phyloP scores from a whole-genome alignment of 768 basidiomycete genomes.

The Trametes coccinea region DNA sequence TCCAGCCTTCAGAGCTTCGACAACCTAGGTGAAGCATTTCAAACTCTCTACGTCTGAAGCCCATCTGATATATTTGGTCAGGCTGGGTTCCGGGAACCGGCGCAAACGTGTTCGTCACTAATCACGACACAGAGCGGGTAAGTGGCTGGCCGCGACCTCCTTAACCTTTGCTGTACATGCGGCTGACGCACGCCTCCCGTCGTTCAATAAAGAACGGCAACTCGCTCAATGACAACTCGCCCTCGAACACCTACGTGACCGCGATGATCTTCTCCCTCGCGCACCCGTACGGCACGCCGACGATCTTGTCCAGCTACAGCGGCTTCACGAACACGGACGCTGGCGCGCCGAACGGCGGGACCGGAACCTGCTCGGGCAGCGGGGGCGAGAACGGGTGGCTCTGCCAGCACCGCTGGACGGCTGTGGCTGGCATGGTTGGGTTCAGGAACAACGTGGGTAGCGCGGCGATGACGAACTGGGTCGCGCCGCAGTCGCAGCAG shows the following conservation, averaged over 20 bases:
- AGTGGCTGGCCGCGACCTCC: conserved; percentile 8
- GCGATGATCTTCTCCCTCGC: conserved; percentile 67
- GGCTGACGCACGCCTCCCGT: neutral
- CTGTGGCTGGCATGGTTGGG: conserved; percentile 59
- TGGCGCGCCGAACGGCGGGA: conserved; percentile 62
- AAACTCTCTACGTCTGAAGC: neutral
- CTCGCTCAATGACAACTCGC: conserved; percentile 59
- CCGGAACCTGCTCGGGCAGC: conserved; percentile 51
- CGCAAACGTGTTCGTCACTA: conserved; percentile 67
- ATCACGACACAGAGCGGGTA: conserved; percentile 69
- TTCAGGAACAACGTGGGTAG: conserved; percentile 61
- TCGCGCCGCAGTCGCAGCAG: conserved; percentile 54
- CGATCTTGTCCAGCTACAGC: conserved; percentile 58
- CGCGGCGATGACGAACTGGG: conserved; percentile 55
- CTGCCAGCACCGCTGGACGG: conserved; percentile 63
- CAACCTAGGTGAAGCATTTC: conserved; percentile 39
- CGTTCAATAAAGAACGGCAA: conserved; percentile 41
- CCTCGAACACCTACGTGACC: conserved; percentile 63
- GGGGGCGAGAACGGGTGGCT: conserved; percentile 62
- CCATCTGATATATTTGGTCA: conserved; percentile 22
- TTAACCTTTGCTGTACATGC: neutral
- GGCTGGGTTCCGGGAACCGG: conserved; percentile 56
- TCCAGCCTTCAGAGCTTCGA: conserved; percentile 53
- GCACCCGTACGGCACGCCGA: conserved; percentile 66
- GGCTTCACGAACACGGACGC: conserved; percentile 49